phyloP scores from a whole-genome alignment of 2,329 filamentous ascomycete genomes.

The Fusarium piperis region DNA sequence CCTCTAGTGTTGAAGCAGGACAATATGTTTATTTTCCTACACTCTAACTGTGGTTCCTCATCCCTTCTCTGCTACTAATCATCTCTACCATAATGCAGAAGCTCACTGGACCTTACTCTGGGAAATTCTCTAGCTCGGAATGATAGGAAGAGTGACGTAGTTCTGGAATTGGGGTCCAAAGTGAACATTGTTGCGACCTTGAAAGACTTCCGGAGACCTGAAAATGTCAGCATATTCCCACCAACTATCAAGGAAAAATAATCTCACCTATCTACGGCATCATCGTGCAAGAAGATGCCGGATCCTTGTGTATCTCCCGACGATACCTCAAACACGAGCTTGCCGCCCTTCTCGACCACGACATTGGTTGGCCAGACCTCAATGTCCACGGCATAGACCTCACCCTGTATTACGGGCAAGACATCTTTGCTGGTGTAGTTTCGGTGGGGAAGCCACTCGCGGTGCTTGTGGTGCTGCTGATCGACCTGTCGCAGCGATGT shows the following conservation, averaged over 20 bases:
- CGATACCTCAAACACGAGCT: constrained; percentile 64
- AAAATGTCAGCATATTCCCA: too few species aligned
- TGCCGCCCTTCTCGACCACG: constrained; percentile 57
- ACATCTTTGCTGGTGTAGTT: constrained; percentile 68
- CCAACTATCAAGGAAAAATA: too few species aligned
- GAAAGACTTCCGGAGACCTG: constrained; percentile 43
- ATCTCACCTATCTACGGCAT: constrained; percentile 57
- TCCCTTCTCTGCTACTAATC: too few species aligned
- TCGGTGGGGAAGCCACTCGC: constrained; percentile 63
- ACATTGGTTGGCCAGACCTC: constrained; percentile 74
- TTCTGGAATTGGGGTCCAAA: constrained; percentile 60
- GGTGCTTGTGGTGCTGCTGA: constrained; percentile 59
- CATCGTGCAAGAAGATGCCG: constrained; percentile 65
- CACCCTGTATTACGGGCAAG: constrained; percentile 61
- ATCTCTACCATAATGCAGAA: neutral
- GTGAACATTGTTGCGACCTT: constrained; percentile 62
- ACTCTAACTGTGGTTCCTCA: neutral
- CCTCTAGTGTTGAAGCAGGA: neutral
- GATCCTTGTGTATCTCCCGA: constrained; percentile 68
- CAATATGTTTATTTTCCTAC: neutral
- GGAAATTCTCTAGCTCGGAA: constrained; percentile 48
- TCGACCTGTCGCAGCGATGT: constrained; percentile 65
- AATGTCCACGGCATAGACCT: constrained; percentile 68
- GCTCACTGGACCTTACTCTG: neutral
- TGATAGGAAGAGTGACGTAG: constrained; percentile 62